phyloP scores from a whole-genome alignment of 2,329 filamentous ascomycete genomes.

The Colletotrichum sp. region DNA sequence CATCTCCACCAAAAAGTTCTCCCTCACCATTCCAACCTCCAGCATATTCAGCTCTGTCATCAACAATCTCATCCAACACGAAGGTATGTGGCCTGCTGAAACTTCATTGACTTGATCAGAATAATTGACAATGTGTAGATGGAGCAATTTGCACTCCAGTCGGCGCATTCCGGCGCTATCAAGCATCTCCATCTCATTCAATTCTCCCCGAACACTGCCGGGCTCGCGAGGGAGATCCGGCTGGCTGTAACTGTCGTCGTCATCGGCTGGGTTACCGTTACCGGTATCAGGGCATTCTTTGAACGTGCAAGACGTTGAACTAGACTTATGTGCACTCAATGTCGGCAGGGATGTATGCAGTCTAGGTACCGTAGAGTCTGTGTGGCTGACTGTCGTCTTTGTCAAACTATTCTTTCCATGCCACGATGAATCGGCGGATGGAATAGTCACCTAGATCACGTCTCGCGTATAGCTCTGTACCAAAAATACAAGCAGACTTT shows the following conservation, averaged over 20 bases:
- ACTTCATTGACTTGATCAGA: neutral
- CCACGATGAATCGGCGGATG: too few relatives aligned
- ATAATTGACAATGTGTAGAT: neutral
- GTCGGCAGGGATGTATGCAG: fast-evolving
- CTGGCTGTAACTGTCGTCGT: constrained; percentile 8
- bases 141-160: constrained; percentile 8
- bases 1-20: neutral
- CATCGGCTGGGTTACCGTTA: constrained; percentile 15
- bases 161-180: constrained; percentile 17
- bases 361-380: neutral
- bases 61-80: neutral
- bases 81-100: neutral
- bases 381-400: neutral
- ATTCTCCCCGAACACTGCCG: neutral
- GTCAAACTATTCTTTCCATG: neutral
- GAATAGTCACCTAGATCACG: neutral
- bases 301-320: neutral
- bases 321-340: neutral
- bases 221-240: constrained; percentile 1
- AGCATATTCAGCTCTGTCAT: neutral
- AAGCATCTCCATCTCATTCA: constrained; percentile 14
- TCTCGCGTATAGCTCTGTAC: neutral
- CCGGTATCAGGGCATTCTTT: neutral
- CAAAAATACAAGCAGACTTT: fast-evolving
- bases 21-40: neutral